Conservation (phyloP, 495 filamentous ascomycete genomes). For the Penicillium turbatum region DNA sequence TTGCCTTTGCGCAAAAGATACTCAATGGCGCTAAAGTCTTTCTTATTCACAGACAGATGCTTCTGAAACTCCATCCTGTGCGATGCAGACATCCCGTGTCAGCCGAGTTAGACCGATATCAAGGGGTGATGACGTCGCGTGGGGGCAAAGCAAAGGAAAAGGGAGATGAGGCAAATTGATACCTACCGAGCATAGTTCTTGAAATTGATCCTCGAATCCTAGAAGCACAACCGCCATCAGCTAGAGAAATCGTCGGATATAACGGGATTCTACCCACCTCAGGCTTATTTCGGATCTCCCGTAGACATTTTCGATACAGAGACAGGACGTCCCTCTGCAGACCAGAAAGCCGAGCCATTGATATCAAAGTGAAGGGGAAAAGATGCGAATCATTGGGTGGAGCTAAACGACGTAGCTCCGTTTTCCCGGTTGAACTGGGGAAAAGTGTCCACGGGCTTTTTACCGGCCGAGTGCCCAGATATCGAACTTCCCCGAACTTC, state of each 20-base stretch:
- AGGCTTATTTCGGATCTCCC: constrained; percentile 78
- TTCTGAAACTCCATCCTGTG: constrained; percentile 72
- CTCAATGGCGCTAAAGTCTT: constrained; percentile 85
- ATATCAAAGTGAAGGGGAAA: constrained; percentile 1
- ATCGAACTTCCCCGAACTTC: not conserved
- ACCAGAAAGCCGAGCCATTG: constrained; percentile 63
- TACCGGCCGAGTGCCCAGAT: constrained; percentile 22
- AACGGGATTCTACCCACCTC: constrained; percentile 42
- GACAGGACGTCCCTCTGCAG: constrained; percentile 85
- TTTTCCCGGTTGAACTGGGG: constrained; percentile 20
- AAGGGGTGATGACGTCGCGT: not conserved
- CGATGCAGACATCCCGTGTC: constrained; percentile 1
- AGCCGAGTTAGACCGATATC: constrained; percentile 10
- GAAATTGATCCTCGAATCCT: constrained; percentile 54
- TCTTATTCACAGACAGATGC: constrained; percentile 67
- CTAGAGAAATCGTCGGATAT: not conserved
- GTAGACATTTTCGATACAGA: constrained; percentile 81
- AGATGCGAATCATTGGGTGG: constrained; percentile 8
- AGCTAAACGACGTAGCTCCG: constrained; percentile 13
- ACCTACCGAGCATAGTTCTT: constrained; percentile 51
- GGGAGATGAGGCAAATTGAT: not conserved
- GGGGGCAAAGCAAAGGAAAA: not conserved
- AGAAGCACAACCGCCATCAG: constrained; percentile 10
- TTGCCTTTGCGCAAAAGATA: constrained; percentile 80
- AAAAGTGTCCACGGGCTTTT: constrained; percentile 5